Percentiles rank a stretch among this genome's conserved stretches.
These are phyloP conservation scores for Fusarium neocosmosporiellum DNA, from an alignment of 2,329 filamentous ascomycete genomes.

Conservation along the genomic window DNA sequence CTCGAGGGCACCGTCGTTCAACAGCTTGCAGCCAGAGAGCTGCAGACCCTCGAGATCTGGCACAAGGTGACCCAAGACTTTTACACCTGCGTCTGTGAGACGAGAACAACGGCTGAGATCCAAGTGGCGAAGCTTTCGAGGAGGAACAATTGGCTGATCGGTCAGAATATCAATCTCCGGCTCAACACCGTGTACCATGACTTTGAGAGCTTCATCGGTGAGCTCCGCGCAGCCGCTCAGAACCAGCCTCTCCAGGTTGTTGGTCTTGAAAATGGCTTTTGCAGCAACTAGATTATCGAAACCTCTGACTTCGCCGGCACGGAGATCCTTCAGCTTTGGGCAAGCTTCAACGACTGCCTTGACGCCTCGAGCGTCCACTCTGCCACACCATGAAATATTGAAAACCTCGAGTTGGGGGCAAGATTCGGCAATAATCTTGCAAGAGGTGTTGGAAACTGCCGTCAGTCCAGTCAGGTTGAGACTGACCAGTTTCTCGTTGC, in stretches of 20 bases:
- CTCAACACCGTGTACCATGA: slow-evolving; percentile 79
- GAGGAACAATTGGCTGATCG: slow-evolving; percentile 78
- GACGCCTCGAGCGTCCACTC: slow-evolving; percentile 82
- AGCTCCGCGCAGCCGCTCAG: slow-evolving; percentile 84
- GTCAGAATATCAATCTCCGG: slow-evolving; percentile 86
- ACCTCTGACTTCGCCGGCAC: slow-evolving; percentile 83
- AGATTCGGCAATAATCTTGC: slow-evolving; percentile 84
- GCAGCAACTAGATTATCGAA: slow-evolving; percentile 82
- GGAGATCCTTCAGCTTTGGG: slow-evolving; percentile 78
- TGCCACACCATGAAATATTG: slow-evolving; percentile 93
- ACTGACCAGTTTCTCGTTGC: slow-evolving; percentile 82
- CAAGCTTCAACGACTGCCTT: slow-evolving; percentile 79
- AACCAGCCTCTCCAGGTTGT: slow-evolving; percentile 84
- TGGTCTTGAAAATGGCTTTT: slow-evolving; percentile 79
- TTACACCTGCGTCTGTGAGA: slow-evolving; percentile 79
- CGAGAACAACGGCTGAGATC: slow-evolving; percentile 83
- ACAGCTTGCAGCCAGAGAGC: slow-evolving; percentile 78
- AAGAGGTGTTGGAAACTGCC: slow-evolving; percentile 83
- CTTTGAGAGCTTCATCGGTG: slow-evolving; percentile 77
- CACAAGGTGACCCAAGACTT: slow-evolving; percentile 76
- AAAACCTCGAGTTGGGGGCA: slow-evolving; percentile 86
- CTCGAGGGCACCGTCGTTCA: slow-evolving; percentile 80
- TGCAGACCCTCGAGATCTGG: slow-evolving; percentile 86
- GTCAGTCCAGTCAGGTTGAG: slow-evolving; percentile 87
- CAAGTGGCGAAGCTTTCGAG: slow-evolving; percentile 83